A percentile compares a stretch with the other conserved stretches of the same genome.
These are phyloP conservation scores for Nothophoma quercina DNA, from an alignment of 2,329 filamentous ascomycete genomes.

Conservation along the genomic window DNA sequence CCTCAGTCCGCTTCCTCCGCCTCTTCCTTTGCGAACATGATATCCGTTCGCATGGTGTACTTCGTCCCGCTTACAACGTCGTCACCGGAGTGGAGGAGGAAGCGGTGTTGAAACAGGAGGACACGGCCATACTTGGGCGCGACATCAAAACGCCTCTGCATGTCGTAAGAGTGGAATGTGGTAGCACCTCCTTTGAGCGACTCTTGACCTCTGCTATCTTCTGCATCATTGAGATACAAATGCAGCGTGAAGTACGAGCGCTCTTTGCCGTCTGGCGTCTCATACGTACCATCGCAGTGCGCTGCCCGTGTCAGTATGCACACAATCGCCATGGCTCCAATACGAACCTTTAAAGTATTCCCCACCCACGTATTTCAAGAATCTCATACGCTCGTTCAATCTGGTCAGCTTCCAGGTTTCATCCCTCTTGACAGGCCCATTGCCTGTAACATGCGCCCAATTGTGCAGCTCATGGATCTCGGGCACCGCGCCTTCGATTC, in stretches of 20 bases:
- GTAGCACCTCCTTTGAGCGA: slow-evolving; percentile 63
- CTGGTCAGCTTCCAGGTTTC: slow-evolving; percentile 56
- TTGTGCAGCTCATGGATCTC: slow-evolving; percentile 57
- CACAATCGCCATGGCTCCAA: not conserved
- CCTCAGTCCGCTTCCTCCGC: slow-evolving; percentile 2
- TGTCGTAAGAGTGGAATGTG: slow-evolving; percentile 55
- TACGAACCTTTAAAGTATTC: slow-evolving; percentile 71
- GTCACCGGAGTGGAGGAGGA: slow-evolving; percentile 62
- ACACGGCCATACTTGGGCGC: slow-evolving; percentile 61
- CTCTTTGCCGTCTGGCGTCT: slow-evolving; percentile 62
- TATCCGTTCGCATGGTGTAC: slow-evolving; percentile 63
- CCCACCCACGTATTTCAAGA: slow-evolving; percentile 74
- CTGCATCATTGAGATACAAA: slow-evolving; percentile 61
- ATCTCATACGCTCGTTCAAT: slow-evolving; percentile 77
- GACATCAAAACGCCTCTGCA: slow-evolving; percentile 51
- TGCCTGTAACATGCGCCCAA: slow-evolving; percentile 53
- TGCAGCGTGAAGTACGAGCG: slow-evolving; percentile 63
- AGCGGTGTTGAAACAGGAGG: slow-evolving; percentile 64
- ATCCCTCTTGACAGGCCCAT: slow-evolving; percentile 51
- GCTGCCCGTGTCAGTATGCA: slow-evolving; percentile 49
- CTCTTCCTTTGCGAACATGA: slow-evolving; percentile 58
- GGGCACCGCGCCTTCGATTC: slow-evolving; percentile 58
- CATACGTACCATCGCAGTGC: slow-evolving; percentile 73
- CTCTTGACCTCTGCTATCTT: slow-evolving; percentile 37
- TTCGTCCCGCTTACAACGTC: slow-evolving; percentile 63